These are phyloP conservation scores for Naganishia randhawae DNA, from an alignment of 768 basidiomycete species.

Conservation along the genomic window DNA sequence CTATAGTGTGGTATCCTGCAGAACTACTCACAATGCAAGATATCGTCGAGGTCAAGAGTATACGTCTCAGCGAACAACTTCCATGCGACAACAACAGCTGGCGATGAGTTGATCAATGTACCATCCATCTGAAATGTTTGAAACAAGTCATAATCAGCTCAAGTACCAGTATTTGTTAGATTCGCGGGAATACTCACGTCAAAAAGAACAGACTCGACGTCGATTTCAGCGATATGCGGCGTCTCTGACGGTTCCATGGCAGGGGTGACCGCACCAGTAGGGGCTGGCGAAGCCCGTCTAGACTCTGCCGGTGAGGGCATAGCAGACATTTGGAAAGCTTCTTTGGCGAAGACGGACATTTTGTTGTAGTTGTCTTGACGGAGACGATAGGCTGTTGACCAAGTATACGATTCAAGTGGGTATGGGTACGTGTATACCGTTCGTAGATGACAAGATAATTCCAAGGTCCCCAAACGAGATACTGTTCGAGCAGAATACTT, in stretches of 20 bases:
- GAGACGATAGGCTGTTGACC: neutral
- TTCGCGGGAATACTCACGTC: conserved; percentile 12
- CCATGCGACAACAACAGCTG: conserved; percentile 75
- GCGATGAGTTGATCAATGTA: conserved; percentile 73
- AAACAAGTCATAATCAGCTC: neutral
- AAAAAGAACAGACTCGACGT: conserved; percentile 27
- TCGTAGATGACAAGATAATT: no score
- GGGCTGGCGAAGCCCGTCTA: conserved; percentile 37
- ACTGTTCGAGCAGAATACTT: neutral
- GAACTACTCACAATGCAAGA: conserved; percentile 42
- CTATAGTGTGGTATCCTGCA: neutral
- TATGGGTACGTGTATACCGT: neutral
- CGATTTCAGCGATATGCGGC: conserved; percentile 46
- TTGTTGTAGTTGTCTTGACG: conserved; percentile 6
- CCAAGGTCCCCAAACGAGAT: no score
- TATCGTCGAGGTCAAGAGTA: conserved; percentile 47
- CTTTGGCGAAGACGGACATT: conserved; percentile 50
- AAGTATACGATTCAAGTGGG: neutral
- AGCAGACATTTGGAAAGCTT: conserved; percentile 40
- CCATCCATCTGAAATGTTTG: conserved; percentile 29
- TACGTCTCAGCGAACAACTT: conserved; percentile 64
- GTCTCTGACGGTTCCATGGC: conserved; percentile 30
- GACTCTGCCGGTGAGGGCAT: conserved; percentile 29
- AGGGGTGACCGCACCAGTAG: conserved; percentile 34
- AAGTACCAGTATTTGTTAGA: neutral